Evolutionary conservation across 2,329 filamentous ascomycete species (phyloP).

Genomic region (Colletotrichum costaricense): DNA sequence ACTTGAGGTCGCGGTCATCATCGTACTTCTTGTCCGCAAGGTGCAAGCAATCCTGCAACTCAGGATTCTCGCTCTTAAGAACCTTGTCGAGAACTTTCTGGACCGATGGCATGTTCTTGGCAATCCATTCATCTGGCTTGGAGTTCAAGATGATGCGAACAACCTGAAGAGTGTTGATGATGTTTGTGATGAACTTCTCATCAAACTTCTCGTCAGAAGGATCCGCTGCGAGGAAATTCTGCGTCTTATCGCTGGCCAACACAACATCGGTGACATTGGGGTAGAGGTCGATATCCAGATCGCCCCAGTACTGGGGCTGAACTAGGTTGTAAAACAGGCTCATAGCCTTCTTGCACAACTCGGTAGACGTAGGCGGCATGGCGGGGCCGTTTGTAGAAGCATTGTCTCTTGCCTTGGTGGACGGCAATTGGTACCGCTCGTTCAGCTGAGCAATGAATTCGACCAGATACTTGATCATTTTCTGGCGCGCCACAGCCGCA

Average conservation of each 20-base stretch:
- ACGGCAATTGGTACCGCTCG: constrained; percentile 84
- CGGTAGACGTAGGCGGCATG: constrained; percentile 69
- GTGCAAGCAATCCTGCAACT: constrained; percentile 94
- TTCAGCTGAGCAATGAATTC: constrained; percentile 93
- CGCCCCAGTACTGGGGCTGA: constrained; percentile 89
- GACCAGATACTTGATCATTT: constrained; percentile 94
- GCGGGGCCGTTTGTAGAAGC: constrained; percentile 55
- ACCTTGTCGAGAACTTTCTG: constrained; percentile 93
- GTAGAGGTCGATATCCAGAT: constrained; percentile 91
- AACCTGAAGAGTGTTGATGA: constrained; percentile 94
- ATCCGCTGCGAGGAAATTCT: constrained; percentile 67
- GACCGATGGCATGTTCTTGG: constrained; percentile 79
- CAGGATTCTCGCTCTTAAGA: constrained; percentile 86
- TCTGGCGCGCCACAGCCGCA: constrained; percentile 73
- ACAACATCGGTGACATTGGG: constrained; percentile 90
- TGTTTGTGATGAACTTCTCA: constrained; percentile 85
- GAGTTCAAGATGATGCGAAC: constrained; percentile 89
- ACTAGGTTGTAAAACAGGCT: constrained; percentile 85
- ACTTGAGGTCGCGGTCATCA: constrained; percentile 76
- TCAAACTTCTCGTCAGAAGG: constrained; percentile 77
- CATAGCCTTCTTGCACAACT: constrained; percentile 88
- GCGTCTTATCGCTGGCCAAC: constrained; percentile 82
- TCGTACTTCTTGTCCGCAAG: constrained; percentile 76
- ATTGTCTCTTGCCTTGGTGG: constrained; percentile 72
- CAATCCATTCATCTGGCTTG: constrained; percentile 91